Evolutionary conservation across 345 rosid species (phyloP), one percentile per base, ranked within the genome.

Genomic region (Eutrema japonicum): DNA sequence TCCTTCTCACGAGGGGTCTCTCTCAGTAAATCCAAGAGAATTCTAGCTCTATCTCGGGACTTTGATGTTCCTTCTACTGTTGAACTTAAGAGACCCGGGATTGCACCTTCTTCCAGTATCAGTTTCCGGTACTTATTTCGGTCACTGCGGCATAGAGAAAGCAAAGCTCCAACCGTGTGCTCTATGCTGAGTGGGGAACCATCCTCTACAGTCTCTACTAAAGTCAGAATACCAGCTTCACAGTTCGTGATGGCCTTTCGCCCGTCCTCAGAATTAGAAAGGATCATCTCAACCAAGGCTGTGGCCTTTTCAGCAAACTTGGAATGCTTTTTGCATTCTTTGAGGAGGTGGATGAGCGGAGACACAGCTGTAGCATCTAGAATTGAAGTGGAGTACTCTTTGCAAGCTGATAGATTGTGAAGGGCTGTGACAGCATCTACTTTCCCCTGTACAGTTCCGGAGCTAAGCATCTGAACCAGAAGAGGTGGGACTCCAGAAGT

Each of bases 381-480:
- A 53, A 86, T 64, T 4, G 85, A 79, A 75, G 60, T 43, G 7
- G 78, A 68, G 77, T 78, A 77, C 64, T 85, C 88, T 30, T 78
- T 69, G 72, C 86, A 85, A 42, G 87, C 76, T 1, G 87, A 90
- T 57, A 90, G 84, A 71, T 90, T 86, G 71, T 90, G 86, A 26
- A 90, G 78, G 8, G 91, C 88, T 7, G 93, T 88, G 49, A 90
- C 96, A 11, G 93, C 91, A 66, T 90, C 93, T 13, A 88, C 93
- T 79, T 77, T 88, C 52, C 93, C 93, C 74, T 90, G 96, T 52
- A 86, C 86, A 59, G 85, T 86, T 74, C 93, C 93, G 10, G 83
- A 82, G 79, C 81, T 77, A 64, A 90, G 89, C 78, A 88, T 85
- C 84, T 88, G 86, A 66, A 88, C 85, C 68, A 90, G 81, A 68